phyloP scores from a whole-genome alignment of 2,329 filamentous ascomycete genomes.

The Zasmidium angulare region DNA sequence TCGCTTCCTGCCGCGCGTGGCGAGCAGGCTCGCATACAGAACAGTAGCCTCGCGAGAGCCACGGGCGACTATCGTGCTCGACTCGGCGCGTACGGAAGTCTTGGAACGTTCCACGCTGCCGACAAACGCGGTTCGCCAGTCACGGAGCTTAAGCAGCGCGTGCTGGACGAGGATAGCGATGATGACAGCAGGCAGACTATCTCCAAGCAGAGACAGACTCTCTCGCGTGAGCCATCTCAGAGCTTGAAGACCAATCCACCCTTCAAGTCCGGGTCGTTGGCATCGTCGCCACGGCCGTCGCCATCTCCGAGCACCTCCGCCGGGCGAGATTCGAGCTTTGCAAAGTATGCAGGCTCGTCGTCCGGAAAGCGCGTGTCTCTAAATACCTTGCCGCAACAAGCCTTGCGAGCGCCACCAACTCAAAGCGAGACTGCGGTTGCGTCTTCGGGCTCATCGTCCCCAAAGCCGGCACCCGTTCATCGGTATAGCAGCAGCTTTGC shows the following conservation, averaged over 20 bases:
- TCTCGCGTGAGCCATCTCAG: constrained; percentile 41
- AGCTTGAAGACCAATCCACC: constrained; percentile 87
- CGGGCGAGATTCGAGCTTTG: constrained; percentile 16
- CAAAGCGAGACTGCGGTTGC: constrained; percentile 62
- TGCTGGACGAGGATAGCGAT: constrained; percentile 22
- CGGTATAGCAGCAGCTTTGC: constrained; percentile 94
- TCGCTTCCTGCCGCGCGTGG: constrained; percentile 44
- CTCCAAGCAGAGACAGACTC: background rate
- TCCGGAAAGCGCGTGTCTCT: constrained; percentile 65
- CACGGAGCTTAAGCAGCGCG: constrained; percentile 29
- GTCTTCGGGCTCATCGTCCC: constrained; percentile 70
- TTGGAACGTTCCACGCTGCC: constrained; percentile 33
- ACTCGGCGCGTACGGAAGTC: constrained; percentile 33
- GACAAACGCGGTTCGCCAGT: constrained; percentile 32
- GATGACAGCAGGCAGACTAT: constrained; percentile 7
- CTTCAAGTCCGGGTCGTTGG: constrained; percentile 91
- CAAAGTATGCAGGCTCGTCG: constrained; percentile 18
- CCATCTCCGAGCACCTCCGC: constrained; percentile 53
- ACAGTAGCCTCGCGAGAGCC: constrained; percentile 24
- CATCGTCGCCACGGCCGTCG: constrained; percentile 48
- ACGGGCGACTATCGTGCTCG: constrained; percentile 18
- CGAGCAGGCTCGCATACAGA: constrained; percentile 39
- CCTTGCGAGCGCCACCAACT: constrained; percentile 65
- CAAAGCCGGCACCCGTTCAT: constrained; percentile 73
- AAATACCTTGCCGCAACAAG: constrained; percentile 73